phyloP scores from a whole-genome alignment of 148 eudicot species.

The Pouteria glomerata region DNA sequence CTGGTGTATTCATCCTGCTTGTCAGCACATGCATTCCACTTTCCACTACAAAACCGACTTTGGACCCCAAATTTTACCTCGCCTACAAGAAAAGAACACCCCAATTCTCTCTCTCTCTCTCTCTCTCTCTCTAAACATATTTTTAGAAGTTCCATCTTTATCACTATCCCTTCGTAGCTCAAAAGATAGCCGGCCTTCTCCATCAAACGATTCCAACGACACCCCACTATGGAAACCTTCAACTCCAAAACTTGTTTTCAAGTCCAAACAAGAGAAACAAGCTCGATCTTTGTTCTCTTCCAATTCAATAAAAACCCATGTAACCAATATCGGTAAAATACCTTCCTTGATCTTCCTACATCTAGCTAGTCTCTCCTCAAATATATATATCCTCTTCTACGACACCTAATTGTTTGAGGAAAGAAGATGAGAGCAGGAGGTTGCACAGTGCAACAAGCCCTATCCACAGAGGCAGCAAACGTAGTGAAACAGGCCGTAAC shows the following conservation, averaged over 20 bases:
- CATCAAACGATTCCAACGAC: neutral
- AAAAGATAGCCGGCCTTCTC: too few species aligned
- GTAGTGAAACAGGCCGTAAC: conserved; percentile 72
- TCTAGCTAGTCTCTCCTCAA: neutral
- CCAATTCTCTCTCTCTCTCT: neutral
- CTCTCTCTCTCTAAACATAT: neutral
- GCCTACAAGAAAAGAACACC: conserved; percentile 60
- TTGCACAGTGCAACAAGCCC: conserved; percentile 68
- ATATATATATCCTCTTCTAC: neutral
- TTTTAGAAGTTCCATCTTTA: too few species aligned
- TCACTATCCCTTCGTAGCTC: too few species aligned
- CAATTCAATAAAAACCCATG: neutral
- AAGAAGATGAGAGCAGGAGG: conserved; percentile 63
- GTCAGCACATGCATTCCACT: conserved; percentile 94
- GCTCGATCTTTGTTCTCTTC: neutral
- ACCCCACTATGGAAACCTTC: neutral
- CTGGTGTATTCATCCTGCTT: conserved; percentile 56
- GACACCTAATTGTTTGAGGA: neutral
- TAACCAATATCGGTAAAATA: neutral
- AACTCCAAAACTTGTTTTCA: neutral
- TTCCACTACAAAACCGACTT: conserved; percentile 52
- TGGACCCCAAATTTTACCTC: conserved; percentile 59
- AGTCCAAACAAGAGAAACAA: neutral
- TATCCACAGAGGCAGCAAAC: conserved; percentile 58
- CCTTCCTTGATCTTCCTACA: neutral